Evolutionary conservation across 331 rosid species (phyloP).

Genomic region (Quercus tomentella): DNA sequence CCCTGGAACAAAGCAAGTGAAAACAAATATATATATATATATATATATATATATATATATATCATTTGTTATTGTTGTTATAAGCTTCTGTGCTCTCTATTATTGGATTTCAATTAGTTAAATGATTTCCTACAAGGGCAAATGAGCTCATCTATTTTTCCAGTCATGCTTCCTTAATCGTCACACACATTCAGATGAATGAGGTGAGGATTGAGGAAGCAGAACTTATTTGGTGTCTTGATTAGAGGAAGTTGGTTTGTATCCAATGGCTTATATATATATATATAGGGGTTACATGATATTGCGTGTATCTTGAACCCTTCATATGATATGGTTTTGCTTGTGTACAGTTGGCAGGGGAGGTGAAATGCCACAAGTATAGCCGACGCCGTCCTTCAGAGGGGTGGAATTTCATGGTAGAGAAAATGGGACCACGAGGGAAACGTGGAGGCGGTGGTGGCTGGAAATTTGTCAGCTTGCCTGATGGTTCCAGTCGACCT

Average conservation of each 20-base stretch:
- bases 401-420: conserved; percentile 84
- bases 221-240: not conserved
- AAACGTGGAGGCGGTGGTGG: conserved; percentile 88
- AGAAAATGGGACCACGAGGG: conserved; percentile 78
- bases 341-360: conserved; percentile 71
- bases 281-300: not conserved
- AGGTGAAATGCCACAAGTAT: conserved; percentile 75
- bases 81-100: not conserved
- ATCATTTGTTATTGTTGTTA: not conserved
- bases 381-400: conserved; percentile 71
- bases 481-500: conserved; percentile 89
- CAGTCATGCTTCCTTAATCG: not conserved
- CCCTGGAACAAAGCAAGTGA: not conserved
- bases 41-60: no score
- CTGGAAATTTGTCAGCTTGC: conserved; percentile 86
- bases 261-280: not conserved
- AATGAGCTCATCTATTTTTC: not conserved
- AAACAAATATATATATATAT: not conserved
- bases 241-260: not conserved
- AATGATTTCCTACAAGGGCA: not conserved
- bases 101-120: not conserved
- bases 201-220: not conserved
- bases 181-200: not conserved
- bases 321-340: conserved; percentile 19
- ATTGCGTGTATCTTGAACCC: not conserved